phyloP scores from a whole-genome alignment of 306 rosid species.

The Fragaria ananassa region DNA sequence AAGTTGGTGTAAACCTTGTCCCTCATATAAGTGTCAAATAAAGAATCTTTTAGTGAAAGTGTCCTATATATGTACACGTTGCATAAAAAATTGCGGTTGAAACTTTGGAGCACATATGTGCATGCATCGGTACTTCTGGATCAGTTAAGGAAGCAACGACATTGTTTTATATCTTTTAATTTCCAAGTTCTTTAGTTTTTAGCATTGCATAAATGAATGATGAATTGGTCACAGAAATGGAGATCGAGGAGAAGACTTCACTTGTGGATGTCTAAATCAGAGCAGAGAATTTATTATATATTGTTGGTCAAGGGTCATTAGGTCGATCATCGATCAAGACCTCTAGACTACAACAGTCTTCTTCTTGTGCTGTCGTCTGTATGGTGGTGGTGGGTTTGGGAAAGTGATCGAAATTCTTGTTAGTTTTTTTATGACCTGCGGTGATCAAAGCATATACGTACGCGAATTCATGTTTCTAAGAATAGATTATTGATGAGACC shows the following conservation, averaged over 20 bases:
- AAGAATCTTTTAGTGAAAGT: no score
- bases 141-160: no score
- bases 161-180: no score
- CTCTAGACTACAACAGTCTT: conserved; percentile 5
- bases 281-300: neutral
- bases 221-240: conserved; percentile 5
- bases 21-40: no score
- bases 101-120: no score
- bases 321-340: conserved; percentile 31
- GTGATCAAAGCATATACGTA: conserved; percentile 13
- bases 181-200: neutral
- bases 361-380: neutral
- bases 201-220: neutral
- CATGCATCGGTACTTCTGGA: no score
- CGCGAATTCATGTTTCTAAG: neutral
- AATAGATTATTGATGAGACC: neutral
- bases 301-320: conserved; percentile 34
- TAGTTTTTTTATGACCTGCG: conserved; percentile 1
- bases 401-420: neutral
- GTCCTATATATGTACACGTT: no score
- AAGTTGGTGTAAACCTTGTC: no score
- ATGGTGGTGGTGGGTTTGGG: neutral
- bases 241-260: neutral
- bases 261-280: conserved; percentile 19
- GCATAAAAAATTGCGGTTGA: no score